phyloP scores from a whole-genome alignment of 768 basidiomycete genomes.

The Leccinum fibrillosum region DNA sequence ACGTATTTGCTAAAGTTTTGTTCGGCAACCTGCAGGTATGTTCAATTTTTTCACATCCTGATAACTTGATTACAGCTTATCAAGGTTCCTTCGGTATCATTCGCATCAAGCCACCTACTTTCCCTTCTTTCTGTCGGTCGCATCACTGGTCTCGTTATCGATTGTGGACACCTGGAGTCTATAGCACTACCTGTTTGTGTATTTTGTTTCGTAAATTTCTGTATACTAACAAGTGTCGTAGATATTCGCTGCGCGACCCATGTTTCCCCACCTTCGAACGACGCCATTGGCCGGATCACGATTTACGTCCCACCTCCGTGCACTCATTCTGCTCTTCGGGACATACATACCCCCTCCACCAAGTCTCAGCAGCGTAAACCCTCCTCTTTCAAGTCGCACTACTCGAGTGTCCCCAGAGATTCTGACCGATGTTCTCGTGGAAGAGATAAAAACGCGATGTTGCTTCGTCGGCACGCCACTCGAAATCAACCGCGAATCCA shows the following conservation, averaged over 20 bases:
- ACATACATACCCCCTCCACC: slow-evolving; percentile 82
- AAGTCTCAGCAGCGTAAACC: slow-evolving; percentile 60
- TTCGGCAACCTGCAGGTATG: slow-evolving; percentile 87
- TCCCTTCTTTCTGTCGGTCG: slow-evolving; percentile 82
- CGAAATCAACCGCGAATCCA: slow-evolving; percentile 34
- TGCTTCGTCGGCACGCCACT: slow-evolving; percentile 80
- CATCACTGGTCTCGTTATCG: slow-evolving; percentile 91
- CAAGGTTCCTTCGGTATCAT: slow-evolving; percentile 92
- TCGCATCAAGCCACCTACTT: slow-evolving; percentile 84
- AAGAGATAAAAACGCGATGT: slow-evolving; percentile 86
- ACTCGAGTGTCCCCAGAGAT: slow-evolving; percentile 75
- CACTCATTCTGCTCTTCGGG: slow-evolving; percentile 79
- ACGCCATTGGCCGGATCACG: slow-evolving; percentile 85
- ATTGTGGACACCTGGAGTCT: slow-evolving; percentile 90
- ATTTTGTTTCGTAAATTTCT: background rate
- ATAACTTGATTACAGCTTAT: background rate
- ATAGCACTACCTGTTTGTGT: slow-evolving; percentile 76
- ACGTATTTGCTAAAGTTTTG: slow-evolving; percentile 77
- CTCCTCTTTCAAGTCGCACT: slow-evolving; percentile 59
- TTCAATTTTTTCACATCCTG: background rate
- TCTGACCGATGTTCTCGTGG: slow-evolving; percentile 75
- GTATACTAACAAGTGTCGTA: slow-evolving; percentile 30
- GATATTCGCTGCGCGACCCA: slow-evolving; percentile 88
- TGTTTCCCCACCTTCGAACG: slow-evolving; percentile 78
- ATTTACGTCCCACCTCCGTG: slow-evolving; percentile 76